These are phyloP conservation scores for Groenewaldozyma sp. DNA, from an alignment of 1,139 yeast genomes.

Conservation along the genomic window DNA sequence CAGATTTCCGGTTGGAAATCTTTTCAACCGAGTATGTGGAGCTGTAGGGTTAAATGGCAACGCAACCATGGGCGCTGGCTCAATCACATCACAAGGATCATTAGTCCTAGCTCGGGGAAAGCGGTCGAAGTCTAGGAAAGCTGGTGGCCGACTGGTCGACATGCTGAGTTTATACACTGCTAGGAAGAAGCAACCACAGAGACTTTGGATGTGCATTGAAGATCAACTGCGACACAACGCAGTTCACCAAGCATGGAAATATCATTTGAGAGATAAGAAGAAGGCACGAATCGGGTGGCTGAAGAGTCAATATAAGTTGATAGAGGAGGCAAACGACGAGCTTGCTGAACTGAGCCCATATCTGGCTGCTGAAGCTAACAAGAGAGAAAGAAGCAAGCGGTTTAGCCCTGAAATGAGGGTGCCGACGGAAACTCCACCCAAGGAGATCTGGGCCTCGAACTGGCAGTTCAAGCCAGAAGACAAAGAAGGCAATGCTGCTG, in stretches of 20 bases:
- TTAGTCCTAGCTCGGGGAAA: constrained; percentile 30
- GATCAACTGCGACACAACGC: constrained; percentile 81
- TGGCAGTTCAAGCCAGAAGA: too few species aligned
- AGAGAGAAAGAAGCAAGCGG: constrained; percentile 38
- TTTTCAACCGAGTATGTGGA: too few species aligned
- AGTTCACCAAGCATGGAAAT: constrained; percentile 75
- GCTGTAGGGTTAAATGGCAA: too few species aligned
- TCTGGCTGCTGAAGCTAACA: constrained; percentile 44
- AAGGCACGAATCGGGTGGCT: constrained; percentile 39
- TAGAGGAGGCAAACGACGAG: constrained; percentile 65
- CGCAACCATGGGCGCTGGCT: too few species aligned
- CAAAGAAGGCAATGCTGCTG: too few species aligned
- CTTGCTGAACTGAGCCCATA: constrained; percentile 44
- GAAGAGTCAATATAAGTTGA: constrained; percentile 54
- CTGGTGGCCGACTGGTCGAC: constrained; percentile 43
- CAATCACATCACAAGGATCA: background rate
- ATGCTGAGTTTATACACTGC: constrained; percentile 75
- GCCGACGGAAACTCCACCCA: constrained; percentile 91
- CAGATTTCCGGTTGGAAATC: too few species aligned
- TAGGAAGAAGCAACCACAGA: constrained; percentile 76
- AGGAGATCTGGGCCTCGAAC: constrained; percentile 68
- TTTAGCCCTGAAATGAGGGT: constrained; percentile 55
- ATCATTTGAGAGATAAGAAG: constrained; percentile 42
- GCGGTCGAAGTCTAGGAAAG: constrained; percentile 31
- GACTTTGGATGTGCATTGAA: constrained; percentile 66